Conservation (phyloP, 805 yeast species). For the Candida schatavii region DNA sequence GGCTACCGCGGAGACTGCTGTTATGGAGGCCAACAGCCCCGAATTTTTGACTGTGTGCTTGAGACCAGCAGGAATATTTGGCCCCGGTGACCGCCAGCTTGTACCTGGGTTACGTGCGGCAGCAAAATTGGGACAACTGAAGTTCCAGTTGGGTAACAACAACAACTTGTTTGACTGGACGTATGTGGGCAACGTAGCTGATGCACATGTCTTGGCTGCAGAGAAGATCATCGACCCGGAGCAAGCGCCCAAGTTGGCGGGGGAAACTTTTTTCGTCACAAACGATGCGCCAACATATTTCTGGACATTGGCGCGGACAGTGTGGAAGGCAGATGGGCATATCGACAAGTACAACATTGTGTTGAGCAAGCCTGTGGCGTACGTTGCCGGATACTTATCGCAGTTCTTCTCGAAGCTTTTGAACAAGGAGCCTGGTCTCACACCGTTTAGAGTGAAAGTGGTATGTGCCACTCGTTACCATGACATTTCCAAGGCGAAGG, state of each 20-base stretch:
- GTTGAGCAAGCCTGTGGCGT: slow-evolving; percentile 71
- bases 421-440: slow-evolving; percentile 88
- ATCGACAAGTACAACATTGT: slow-evolving; percentile 68
- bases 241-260: slow-evolving; percentile 54
- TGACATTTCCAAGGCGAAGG: slow-evolving; percentile 84
- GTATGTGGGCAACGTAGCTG: slow-evolving; percentile 97
- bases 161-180: slow-evolving; percentile 95
- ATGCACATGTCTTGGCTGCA: slow-evolving; percentile 93
- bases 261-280: slow-evolving; percentile 86
- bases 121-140: slow-evolving; percentile 79
- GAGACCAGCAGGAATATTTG: slow-evolving; percentile 97
- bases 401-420: slow-evolving; percentile 65
- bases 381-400: slow-evolving; percentile 78
- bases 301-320: slow-evolving; percentile 95
- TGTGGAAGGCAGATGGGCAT: slow-evolving; percentile 95
- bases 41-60: slow-evolving; percentile 76
- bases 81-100: slow-evolving; percentile 96
- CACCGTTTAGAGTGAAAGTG: slow-evolving; percentile 90
- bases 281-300: slow-evolving; percentile 94
- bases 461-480: slow-evolving; percentile 94
- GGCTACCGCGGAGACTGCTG: slow-evolving; percentile 84
- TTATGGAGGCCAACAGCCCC: slow-evolving; percentile 63
- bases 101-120: slow-evolving; percentile 89
- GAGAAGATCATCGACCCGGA: slow-evolving; percentile 56
- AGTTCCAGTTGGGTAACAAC: slow-evolving; percentile 93